Conservation (phyloP, 768 basidiomycete genomes). For the Grammothele lineata region DNA sequence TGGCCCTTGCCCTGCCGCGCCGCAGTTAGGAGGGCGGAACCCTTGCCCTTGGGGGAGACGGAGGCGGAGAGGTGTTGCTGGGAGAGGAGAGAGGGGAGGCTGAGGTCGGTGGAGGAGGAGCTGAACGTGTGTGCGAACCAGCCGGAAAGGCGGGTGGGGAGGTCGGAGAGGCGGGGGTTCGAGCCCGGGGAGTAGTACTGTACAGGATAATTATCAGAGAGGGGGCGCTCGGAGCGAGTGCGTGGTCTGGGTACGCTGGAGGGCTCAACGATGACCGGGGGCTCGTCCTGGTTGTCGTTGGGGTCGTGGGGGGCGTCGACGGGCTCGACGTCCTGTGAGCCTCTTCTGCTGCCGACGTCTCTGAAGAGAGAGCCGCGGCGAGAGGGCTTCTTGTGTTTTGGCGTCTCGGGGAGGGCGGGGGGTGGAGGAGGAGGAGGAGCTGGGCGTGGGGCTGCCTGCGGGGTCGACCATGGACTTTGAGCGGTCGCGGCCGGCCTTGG, state of each 20-base stretch:
- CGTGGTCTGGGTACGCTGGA: slow-evolving; percentile 48
- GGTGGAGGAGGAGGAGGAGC: slow-evolving; percentile 36
- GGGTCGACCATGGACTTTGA: slow-evolving; percentile 48
- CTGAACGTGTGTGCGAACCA: slow-evolving; percentile 81
- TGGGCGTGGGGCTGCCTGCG: slow-evolving; percentile 30
- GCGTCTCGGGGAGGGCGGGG: slow-evolving; percentile 26
- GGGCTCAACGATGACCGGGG: slow-evolving; percentile 69
- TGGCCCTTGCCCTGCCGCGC: slow-evolving; percentile 74
- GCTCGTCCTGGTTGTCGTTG: slow-evolving; percentile 42
- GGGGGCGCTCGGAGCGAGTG: slow-evolving; percentile 53
- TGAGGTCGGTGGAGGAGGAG: slow-evolving; percentile 67
- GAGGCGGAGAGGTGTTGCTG: slow-evolving; percentile 36
- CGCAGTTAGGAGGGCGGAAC: slow-evolving; percentile 55
- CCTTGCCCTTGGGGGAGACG: slow-evolving; percentile 40
- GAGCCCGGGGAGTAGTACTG: slow-evolving; percentile 46
- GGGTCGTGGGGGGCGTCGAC: slow-evolving; percentile 26
- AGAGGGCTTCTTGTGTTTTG: slow-evolving; percentile 23
- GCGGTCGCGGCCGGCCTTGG: slow-evolving; percentile 59
- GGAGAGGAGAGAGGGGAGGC: slow-evolving; percentile 55
- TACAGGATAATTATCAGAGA: slow-evolving; percentile 40
- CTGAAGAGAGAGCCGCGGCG: slow-evolving; percentile 22
- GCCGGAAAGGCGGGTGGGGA: slow-evolving; percentile 72
- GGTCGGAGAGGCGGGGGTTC: slow-evolving; percentile 53
- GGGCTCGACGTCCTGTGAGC: slow-evolving; percentile 27
- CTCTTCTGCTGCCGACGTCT: slow-evolving; percentile 19